Evolutionary conservation across 192 early-diverging fungal genomes (phyloP), one percentile per base, ranked within the genome.

Genomic region (Backusella macrospora): DNA sequence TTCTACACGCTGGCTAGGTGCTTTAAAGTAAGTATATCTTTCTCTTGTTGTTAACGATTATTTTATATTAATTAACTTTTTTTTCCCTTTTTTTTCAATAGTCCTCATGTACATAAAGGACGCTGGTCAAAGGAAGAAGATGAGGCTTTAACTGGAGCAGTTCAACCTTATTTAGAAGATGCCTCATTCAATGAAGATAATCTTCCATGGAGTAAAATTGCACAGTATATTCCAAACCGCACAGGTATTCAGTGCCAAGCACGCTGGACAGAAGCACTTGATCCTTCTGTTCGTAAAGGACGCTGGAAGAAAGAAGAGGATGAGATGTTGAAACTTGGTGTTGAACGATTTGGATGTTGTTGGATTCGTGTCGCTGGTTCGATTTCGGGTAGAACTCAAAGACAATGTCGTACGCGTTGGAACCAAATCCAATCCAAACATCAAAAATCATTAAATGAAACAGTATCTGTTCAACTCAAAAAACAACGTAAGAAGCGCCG

Each of bases 211-310:
- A 81, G 77, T 37, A 69, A 72, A 47, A 81, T 83, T 48, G 82
- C 82, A 1, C 46, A 68, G 23, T 48, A 70, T 34, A 82, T 84
- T 29, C 80, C 81, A 6, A 80, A 83, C 40, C 72, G 86, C 39
- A 84, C 84, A 4, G 86, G 86, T 2, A 85, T 87, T 52, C 86
- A 87, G 65, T 85, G 84, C 37, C 86, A 87, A 62, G 86, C 86
- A 40, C 79, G 86, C 18, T 87, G 82, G 82, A 83, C 84, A 14
- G 86, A 87, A 74, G 86, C 86, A 2, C 49, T 87, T 9, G 84
- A 87, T 72, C 86, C 86, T 4, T 62, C 55, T 34, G 86, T 87
- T n/a, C 71, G 81, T 40, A 86, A 84, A 18, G 86, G 83, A 2
- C 76, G 78, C 26, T 87, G 86, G 86, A 76, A 75, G 4, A 43